Evolutionary conservation across 2,329 filamentous ascomycete species (phyloP).

Genomic region (Calonectria henricotiae): DNA sequence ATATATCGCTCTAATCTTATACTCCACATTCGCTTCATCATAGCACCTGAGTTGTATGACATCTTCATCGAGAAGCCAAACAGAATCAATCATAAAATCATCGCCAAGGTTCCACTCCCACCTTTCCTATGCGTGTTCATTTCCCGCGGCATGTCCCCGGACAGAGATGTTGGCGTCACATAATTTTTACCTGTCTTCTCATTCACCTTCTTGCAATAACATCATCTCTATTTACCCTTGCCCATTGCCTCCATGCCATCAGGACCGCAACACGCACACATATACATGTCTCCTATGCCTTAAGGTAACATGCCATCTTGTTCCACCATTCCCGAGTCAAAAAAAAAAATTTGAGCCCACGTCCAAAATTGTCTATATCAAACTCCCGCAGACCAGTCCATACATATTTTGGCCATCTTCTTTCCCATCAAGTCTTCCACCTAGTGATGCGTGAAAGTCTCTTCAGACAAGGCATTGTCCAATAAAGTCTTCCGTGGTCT

Average conservation of each 20-base stretch:
- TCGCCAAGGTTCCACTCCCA: background rate
- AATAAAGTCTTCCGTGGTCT: slow-evolving; percentile 70
- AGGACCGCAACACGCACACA: too few species aligned
- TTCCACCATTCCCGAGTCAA: too few species aligned
- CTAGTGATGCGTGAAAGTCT: slow-evolving; percentile 76
- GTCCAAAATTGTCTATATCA: too few species aligned
- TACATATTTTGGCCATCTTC: too few species aligned
- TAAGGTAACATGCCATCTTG: too few species aligned
- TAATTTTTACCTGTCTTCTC: slow-evolving; percentile 79
- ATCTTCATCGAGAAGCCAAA: background rate
- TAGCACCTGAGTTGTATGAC: background rate
- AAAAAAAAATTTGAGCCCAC: too few species aligned
- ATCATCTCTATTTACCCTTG: too few species aligned
- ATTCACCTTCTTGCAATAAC: background rate
- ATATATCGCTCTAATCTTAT: too few species aligned
- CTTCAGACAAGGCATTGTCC: slow-evolving; percentile 76
- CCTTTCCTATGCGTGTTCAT: background rate
- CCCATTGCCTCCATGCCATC: too few species aligned
- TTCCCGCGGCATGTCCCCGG: too few species aligned
- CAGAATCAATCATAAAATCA: background rate
- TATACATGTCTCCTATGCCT: too few species aligned
- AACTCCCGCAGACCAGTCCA: too few species aligned
- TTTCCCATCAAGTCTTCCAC: slow-evolving; percentile 85
- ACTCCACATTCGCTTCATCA: background rate
- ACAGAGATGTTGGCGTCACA: slow-evolving; percentile 68